Evolutionary conservation across 2,329 filamentous ascomycete species (phyloP).

Genomic region (Botrytis deweyae): DNA sequence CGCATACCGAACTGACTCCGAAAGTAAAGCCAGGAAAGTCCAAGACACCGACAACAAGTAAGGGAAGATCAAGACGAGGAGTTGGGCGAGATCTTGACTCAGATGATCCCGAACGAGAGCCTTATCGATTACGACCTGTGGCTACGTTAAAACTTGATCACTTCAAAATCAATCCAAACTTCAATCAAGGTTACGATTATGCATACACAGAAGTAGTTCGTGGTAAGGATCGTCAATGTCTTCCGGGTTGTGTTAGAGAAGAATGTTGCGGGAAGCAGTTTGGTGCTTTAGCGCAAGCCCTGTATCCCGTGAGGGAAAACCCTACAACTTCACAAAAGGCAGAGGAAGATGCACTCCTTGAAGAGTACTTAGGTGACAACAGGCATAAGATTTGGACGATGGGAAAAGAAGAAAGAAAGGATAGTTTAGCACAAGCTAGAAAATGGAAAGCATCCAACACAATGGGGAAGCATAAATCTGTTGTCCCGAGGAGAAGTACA

Average conservation of each 20-base stretch:
- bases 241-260: slow-evolving; percentile 60
- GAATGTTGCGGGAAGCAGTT: slow-evolving; percentile 50
- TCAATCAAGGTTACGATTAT: slow-evolving; percentile 58
- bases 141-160: slow-evolving; percentile 47
- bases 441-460: slow-evolving; percentile 70
- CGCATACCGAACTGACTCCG: neutral
- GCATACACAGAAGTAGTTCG: slow-evolving; percentile 62
- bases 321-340: slow-evolving; percentile 35
- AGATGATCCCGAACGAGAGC: slow-evolving; percentile 36
- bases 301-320: slow-evolving; percentile 25
- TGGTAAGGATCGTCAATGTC: slow-evolving; percentile 56
- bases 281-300: slow-evolving; percentile 34
- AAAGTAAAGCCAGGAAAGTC: neutral
- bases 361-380: slow-evolving; percentile 55
- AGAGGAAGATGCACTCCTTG: slow-evolving; percentile 52
- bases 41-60: neutral
- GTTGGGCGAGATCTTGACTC: neutral
- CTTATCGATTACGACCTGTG: slow-evolving; percentile 44
- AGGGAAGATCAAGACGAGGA: neutral
- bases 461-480: slow-evolving; percentile 74
- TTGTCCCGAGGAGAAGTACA: slow-evolving; percentile 67
- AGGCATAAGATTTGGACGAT: slow-evolving; percentile 59
- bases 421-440: slow-evolving; percentile 73
- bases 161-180: slow-evolving; percentile 64
- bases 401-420: slow-evolving; percentile 58